phyloP scores from a whole-genome alignment of 208 protist genomes.

The Crithidia brevicula region DNA sequence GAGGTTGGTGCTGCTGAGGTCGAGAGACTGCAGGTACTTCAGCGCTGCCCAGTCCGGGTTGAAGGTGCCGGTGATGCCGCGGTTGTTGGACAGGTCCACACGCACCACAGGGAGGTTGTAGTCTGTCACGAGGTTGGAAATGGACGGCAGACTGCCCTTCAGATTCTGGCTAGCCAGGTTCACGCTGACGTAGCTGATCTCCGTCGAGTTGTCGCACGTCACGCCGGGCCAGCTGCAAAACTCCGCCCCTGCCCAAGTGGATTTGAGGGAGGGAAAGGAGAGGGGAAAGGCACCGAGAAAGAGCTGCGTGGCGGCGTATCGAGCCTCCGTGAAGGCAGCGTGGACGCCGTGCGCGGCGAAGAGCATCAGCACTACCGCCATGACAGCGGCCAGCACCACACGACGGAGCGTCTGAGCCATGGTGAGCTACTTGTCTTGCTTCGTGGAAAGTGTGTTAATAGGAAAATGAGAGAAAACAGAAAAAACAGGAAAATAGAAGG shows the following conservation, averaged over 20 bases:
- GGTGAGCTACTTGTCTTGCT: background rate
- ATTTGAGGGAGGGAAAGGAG: background rate
- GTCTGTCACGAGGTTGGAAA: background rate
- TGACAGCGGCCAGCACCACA: background rate
- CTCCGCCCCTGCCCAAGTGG: background rate
- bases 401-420: slow-evolving; percentile 1
- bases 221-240: slow-evolving; percentile 4
- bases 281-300: slow-evolving; percentile 8
- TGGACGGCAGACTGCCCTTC: slow-evolving; percentile 1
- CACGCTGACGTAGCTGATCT: background rate
- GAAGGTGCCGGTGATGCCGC: background rate
- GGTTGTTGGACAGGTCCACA: slow-evolving; percentile 27
- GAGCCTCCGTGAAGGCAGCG: slow-evolving; percentile 11
- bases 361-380: slow-evolving; percentile 6
- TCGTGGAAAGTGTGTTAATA: background rate
- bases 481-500: background rate
- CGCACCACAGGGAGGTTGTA: background rate
- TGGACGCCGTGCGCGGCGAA: background rate
- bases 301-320: background rate
- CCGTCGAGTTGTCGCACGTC: slow-evolving; percentile 10
- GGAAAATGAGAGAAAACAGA: background rate
- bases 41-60: background rate
- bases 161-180: slow-evolving; percentile 9
- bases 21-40: background rate
- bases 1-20: slow-evolving; percentile 8